Percentiles rank a stretch among this genome's conserved stretches.
Conservation (phyloP, 805 yeast species). For the Myxozyma lipomycoides region DNA sequence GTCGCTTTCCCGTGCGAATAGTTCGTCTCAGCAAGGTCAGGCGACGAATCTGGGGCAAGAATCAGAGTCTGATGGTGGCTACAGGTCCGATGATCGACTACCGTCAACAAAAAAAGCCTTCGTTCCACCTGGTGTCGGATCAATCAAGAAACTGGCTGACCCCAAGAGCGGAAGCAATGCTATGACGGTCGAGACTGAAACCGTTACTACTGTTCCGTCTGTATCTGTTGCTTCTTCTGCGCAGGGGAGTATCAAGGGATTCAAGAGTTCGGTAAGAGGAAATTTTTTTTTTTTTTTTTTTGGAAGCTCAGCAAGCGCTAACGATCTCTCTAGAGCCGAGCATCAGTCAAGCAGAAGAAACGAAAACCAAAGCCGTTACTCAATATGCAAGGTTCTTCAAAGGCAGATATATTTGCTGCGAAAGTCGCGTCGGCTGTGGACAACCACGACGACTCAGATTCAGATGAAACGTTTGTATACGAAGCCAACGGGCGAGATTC, state of each 20-base stretch:
- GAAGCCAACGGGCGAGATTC: conserved; percentile 46
- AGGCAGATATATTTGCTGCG: conserved; percentile 94
- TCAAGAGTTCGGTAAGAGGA: conserved; percentile 13
- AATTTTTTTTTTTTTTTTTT: background rate
- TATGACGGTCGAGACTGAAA: conserved; percentile 60
- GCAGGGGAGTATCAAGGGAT: conserved; percentile 20
- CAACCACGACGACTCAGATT: conserved; percentile 79
- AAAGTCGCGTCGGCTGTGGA: conserved; percentile 90
- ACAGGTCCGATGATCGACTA: conserved; percentile 20
- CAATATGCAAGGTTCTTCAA: conserved; percentile 41
- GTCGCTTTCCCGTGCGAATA: background rate
- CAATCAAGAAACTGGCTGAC: conserved; percentile 10
- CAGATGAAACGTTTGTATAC: conserved; percentile 95
- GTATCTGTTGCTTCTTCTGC: conserved; percentile 35
- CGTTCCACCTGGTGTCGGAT: conserved; percentile 2
- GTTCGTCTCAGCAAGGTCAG: background rate
- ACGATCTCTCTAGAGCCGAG: conserved; percentile 3
- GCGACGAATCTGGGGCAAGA: conserved; percentile 1
- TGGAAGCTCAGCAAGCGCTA: background rate
- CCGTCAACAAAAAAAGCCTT: conserved; percentile 12
- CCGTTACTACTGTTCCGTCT: conserved; percentile 49
- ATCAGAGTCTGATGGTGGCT: conserved; percentile 24
- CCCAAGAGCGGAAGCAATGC: conserved; percentile 14
- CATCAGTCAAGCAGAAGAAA: conserved; percentile 19
- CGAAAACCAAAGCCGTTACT: conserved; percentile 14